Conservation (phyloP, 257 asterid species). For the Buddleja alternifolia region DNA sequence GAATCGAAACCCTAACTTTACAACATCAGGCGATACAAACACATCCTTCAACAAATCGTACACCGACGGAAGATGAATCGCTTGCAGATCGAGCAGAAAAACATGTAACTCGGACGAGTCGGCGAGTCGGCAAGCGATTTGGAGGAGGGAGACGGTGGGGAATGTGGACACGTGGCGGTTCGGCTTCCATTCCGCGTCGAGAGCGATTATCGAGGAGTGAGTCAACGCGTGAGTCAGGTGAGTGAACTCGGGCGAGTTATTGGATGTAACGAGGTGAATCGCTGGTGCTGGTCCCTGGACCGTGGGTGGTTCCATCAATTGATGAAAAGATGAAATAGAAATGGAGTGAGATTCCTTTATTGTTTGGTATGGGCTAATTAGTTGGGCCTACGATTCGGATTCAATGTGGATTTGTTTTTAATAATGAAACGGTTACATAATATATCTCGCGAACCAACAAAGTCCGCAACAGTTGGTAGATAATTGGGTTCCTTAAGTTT, state of each 20-base stretch:
- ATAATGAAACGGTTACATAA: no score
- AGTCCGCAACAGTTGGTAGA: no score
- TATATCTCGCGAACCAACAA: no score
- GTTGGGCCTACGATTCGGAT: not conserved
- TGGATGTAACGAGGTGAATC: conserved; percentile 55
- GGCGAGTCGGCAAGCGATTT: conserved; percentile 77
- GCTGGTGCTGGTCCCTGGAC: conserved; percentile 29
- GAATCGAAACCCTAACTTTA: conserved; percentile 83
- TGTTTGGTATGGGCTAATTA: conserved; percentile 22
- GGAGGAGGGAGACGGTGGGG: conserved; percentile 86
- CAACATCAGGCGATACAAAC: conserved; percentile 50
- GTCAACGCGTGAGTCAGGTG: conserved; percentile 55
- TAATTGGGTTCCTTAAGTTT: no score
- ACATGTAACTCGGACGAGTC: conserved; percentile 48
- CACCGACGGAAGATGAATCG: conserved; percentile 52
- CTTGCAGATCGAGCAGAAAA: conserved; percentile 74
- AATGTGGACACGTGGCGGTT: conserved; percentile 55
- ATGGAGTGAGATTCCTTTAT: not conserved
- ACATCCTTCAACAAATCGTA: conserved; percentile 56
- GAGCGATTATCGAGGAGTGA: conserved; percentile 69
- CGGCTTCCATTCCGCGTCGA: conserved; percentile 98
- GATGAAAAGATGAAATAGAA: not conserved
- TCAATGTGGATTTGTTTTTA: no score
- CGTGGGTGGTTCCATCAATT: conserved; percentile 48
- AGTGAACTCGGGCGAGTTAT: conserved; percentile 72